Evolutionary conservation across 1,284 basidiomycete genomes (phyloP), one percentile per base, ranked within the genome.

Genomic region (Pholiota adiposa): DNA sequence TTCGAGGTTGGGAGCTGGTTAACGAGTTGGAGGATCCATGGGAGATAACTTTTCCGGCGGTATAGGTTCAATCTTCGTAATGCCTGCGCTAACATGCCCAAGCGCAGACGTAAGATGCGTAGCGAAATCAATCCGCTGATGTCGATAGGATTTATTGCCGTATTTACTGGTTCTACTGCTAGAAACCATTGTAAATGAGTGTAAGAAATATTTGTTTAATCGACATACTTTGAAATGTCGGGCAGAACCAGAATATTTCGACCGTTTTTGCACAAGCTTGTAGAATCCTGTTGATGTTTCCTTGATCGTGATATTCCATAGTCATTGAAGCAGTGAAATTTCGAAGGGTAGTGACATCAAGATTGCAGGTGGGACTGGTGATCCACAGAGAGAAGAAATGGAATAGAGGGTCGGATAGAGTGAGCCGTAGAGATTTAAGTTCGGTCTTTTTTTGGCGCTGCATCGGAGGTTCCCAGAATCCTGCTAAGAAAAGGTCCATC

Each of bases 201-300:
- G 46, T n/a, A 16, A 5, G 4, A n/a, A 38, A 38, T 7, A 7
- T 12, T 38, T 3, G 12, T 56, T 27, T 9, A 4, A 38, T 9
- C 27, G 14, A 14, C 51, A 1, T 50, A 60, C 58, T 33, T 25
- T n/a, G 18, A 19, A 56, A 38, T 1, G 49, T 34, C 4, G 58
- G 58, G 25, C 53, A 36, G 33, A 60, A 60, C 14, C 58, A 60
- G 36, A 60, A 55, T 14, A 60, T 27, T 18, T 55, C 40, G 14
- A 60, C 27, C 4, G 58, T 25, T 11, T 27, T 36, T 2, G 58
- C 36, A n/a, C 53, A 51, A 3, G 58, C 49, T 12, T 46, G 34
- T 4, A 60, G 23, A 12, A 60, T 48, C n/a, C 14, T 56, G 14
- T 54, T 25, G 23, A 56, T 25, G n/a, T 44, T 25, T 31, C 46